Base-by-base conservation (phyloP, 371 early-diverging fungal genomes). In the Mortierella sp. region DNA sequence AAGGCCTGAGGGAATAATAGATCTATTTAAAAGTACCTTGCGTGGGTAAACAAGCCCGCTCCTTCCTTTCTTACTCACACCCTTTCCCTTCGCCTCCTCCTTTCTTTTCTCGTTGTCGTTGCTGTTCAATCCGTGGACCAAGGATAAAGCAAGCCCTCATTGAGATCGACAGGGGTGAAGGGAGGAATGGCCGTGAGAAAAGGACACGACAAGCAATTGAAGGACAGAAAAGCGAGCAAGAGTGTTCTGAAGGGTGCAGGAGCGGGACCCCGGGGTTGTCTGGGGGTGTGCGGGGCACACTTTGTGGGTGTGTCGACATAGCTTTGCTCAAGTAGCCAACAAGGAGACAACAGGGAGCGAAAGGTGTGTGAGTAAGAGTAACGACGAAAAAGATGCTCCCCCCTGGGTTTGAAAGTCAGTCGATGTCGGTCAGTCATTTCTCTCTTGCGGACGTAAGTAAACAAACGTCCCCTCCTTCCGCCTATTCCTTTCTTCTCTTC, bases 21-120 rank as follows among this genome's bases (percentile, higher is more conserved):
- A 64, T 64, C 67, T 64, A 64, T 64, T 50, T 34, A 64, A 64
- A 64, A 64, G 67, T 64, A 64, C 67, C 19, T 64, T 61, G 61
- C 61, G 61, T 61, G 61, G 61, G 61, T 61, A 61, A 61, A 61
- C 31, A 61, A 61, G 21, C 54, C 61, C 61, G 61, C 61, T 31
- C 16, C 61, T 31, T 61, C 61, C 14, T 28, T 57, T 57, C 37
- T 37, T 64, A 37, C 67, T 64, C 67, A 21, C 40, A 64, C 11
- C 28, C 24, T 37, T 64, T 64, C 16, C 21, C 5, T 37, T 37
- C 34, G 16, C 9, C 14, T 3, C 26, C 28, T 10, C 28, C 13
- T 11, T 57, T 59, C 61, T 34, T 31, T 59, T 61, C 34, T 10
- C 28, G 16, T 59, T 31, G 16, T 14, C 10, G 34, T 64, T 21